These are phyloP conservation scores for Fusarium sulawesiense DNA, from an alignment of 2,329 filamentous ascomycete genomes.

Conservation along the genomic window DNA sequence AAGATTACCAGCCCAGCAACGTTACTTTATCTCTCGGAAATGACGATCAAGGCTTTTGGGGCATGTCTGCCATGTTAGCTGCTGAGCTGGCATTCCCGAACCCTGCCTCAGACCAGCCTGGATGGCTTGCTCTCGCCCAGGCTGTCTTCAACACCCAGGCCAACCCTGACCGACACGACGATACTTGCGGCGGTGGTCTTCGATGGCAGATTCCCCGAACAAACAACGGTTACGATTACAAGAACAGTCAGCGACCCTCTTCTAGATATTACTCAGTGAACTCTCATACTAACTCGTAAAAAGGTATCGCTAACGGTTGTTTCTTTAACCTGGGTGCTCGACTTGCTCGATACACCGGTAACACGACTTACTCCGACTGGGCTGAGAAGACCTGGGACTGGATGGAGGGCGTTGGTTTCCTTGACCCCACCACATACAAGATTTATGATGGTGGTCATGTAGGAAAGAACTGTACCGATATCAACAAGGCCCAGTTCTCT, in stretches of 20 bases:
- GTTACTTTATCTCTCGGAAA: slow-evolving; percentile 66
- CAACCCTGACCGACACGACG: slow-evolving; percentile 67
- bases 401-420: slow-evolving; percentile 65
- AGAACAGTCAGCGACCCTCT: slow-evolving; percentile 60
- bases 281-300: background rate
- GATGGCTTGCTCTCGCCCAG: slow-evolving; percentile 69
- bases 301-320: slow-evolving; percentile 67
- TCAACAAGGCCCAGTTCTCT: slow-evolving; percentile 68
- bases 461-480: slow-evolving; percentile 63
- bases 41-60: slow-evolving; percentile 76
- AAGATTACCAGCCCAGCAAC: slow-evolving; percentile 68
- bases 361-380: slow-evolving; percentile 72
- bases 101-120: slow-evolving; percentile 60
- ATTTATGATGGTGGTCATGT: slow-evolving; percentile 69
- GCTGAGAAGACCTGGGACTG: slow-evolving; percentile 74
- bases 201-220: slow-evolving; percentile 82
- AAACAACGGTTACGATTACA: slow-evolving; percentile 82
- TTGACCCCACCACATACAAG: slow-evolving; percentile 69
- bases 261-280: background rate
- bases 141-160: slow-evolving; percentile 72
- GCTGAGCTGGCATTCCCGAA: slow-evolving; percentile 69
- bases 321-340: slow-evolving; percentile 76
- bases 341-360: slow-evolving; percentile 76
- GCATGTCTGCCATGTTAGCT: slow-evolving; percentile 70
- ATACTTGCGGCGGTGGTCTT: slow-evolving; percentile 68